Conservation (phyloP, 805 yeast genomes). For the Kluyveromyces dobzhanskii region DNA sequence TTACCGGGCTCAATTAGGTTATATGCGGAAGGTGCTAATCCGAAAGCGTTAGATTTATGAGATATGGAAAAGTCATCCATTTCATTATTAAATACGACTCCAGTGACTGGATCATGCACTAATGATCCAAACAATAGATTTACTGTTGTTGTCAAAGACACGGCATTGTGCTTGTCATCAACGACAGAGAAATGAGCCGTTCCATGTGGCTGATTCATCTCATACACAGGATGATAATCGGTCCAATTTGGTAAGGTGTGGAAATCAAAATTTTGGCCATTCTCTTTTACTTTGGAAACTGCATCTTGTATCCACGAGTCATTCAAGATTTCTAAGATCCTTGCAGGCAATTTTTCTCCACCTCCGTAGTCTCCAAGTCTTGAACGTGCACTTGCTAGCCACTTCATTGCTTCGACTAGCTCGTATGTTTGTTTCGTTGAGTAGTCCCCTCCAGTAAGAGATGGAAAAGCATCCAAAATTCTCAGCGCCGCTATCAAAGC, state of each 20-base stretch:
- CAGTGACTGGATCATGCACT: slow-evolving; percentile 75
- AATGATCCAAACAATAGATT: slow-evolving; percentile 77
- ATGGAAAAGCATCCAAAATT: slow-evolving; percentile 43
- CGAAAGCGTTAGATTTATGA: slow-evolving; percentile 62
- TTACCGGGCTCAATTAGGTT: slow-evolving; percentile 69
- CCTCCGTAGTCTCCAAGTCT: slow-evolving; percentile 63
- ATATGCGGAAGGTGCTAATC: slow-evolving; percentile 69
- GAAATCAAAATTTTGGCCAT: slow-evolving; percentile 7
- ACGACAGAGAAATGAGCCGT: slow-evolving; percentile 81
- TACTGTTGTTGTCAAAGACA: slow-evolving; percentile 81
- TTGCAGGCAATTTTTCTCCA: slow-evolving; percentile 22
- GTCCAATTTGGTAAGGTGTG: slow-evolving; percentile 57
- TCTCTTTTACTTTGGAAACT: slow-evolving; percentile 41
- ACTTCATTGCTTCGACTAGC: slow-evolving; percentile 80
- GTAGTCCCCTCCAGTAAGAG: slow-evolving; percentile 38
- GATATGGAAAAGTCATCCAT: slow-evolving; percentile 93
- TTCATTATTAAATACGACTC: slow-evolving; percentile 75
- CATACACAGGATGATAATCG: slow-evolving; percentile 72
- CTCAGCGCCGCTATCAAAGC: slow-evolving; percentile 70
- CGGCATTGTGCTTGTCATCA: slow-evolving; percentile 69
- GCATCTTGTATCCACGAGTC: slow-evolving; percentile 52
- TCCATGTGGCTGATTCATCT: slow-evolving; percentile 75
- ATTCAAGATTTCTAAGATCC: slow-evolving; percentile 39
- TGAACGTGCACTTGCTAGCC: slow-evolving; percentile 85
- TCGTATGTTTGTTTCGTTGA: slow-evolving; percentile 49